Conservation (phyloP, 331 rosid species). For the Rhamnella rubrinervis region DNA sequence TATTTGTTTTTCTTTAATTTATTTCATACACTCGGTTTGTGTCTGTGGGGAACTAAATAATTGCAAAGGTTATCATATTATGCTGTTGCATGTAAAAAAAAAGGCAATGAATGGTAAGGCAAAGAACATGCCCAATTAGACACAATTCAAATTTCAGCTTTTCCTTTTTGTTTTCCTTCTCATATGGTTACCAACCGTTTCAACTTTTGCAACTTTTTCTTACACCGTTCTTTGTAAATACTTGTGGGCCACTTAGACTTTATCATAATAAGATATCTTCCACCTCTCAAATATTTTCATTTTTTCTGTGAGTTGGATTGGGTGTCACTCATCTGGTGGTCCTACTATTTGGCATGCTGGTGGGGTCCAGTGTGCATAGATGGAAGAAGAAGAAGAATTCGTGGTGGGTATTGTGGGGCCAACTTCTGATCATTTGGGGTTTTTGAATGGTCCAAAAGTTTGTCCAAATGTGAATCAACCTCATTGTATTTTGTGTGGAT, state of each 20-base stretch:
- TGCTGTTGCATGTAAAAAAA: constrained; percentile 53
- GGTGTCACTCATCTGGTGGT: constrained; percentile 30
- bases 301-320: constrained; percentile 10
- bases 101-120: constrained; percentile 26
- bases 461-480: constrained; percentile 27
- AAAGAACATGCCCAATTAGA: constrained; percentile 47
- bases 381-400: constrained; percentile 25
- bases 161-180: constrained; percentile 49
- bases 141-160: constrained; percentile 97
- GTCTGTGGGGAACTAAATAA: constrained; percentile 88
- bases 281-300: constrained; percentile 25
- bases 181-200: constrained; percentile 56
- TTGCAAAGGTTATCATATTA: constrained; percentile 56
- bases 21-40: constrained; percentile 4
- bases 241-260: constrained; percentile 24
- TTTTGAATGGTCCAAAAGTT: constrained; percentile 41
- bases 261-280: constrained; percentile 17
- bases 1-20: constrained; percentile 1
- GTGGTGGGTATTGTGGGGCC: constrained; percentile 28
- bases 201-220: constrained; percentile 28
- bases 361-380: constrained; percentile 40
- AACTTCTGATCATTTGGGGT: constrained; percentile 28
- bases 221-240: constrained; percentile 31
- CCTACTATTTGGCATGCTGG: constrained; percentile 54
- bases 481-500: constrained; percentile 51